phyloP scores from a whole-genome alignment of 768 basidiomycete species.

The Boletus patriciae region DNA sequence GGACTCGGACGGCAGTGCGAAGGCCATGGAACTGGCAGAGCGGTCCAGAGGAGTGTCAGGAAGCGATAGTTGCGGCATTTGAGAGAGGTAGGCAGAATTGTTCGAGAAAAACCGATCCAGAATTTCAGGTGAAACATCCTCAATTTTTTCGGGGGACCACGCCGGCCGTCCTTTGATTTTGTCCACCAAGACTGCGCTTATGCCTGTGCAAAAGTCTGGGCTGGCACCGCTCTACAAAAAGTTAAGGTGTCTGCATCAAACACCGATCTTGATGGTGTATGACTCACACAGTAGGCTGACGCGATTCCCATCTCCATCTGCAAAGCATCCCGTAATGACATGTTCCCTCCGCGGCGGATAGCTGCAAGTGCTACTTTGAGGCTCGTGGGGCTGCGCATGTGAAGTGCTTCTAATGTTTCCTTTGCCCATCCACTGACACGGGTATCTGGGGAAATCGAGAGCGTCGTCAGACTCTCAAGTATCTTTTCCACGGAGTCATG shows the following conservation, averaged over 20 bases:
- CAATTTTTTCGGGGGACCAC: constrained; percentile 70
- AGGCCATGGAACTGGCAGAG: constrained; percentile 35
- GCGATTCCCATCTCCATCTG: constrained; percentile 88
- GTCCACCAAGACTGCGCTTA: constrained; percentile 63
- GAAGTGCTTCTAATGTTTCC: constrained; percentile 60
- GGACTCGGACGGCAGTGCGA: constrained; percentile 74
- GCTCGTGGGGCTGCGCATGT: constrained; percentile 84
- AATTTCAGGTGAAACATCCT: constrained; percentile 60
- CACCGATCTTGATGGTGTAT: constrained; percentile 6
- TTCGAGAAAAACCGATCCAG: constrained; percentile 66
- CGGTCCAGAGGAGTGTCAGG: constrained; percentile 34
- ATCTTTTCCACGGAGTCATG: constrained; percentile 73
- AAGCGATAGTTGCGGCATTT: constrained; percentile 46
- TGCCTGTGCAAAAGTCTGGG: constrained; percentile 82
- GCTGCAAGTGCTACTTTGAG: constrained; percentile 86
- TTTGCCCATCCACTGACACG: constrained; percentile 72
- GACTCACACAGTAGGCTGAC: constrained; percentile 83
- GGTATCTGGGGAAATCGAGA: constrained; percentile 41
- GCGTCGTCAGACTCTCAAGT: constrained; percentile 48
- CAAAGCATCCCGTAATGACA: constrained; percentile 65
- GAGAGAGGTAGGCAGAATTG: constrained; percentile 47
- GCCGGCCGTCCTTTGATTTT: constrained; percentile 53
- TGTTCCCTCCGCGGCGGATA: constrained; percentile 64
- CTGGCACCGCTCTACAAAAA: constrained; percentile 63
- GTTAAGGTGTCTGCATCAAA: constrained; percentile 14